Evolutionary conservation across 2,329 filamentous ascomycete genomes (phyloP).

Genomic region (Fusarium guadeloupense): DNA sequence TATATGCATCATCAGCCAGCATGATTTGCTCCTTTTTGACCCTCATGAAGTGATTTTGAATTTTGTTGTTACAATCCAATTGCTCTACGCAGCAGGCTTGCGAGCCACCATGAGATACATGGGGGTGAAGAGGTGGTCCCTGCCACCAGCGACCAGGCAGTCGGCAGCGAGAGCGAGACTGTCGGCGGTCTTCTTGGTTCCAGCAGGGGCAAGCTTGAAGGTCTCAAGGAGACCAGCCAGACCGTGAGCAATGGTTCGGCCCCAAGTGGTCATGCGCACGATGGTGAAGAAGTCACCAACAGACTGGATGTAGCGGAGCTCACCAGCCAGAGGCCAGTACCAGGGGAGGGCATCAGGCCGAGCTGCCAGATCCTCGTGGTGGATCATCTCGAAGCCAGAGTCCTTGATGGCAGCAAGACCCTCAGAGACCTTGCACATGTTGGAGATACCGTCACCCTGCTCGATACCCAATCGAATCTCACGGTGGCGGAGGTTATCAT

Average conservation of each 20-base stretch:
- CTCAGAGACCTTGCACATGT: constrained; percentile 91
- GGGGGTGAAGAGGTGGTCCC: constrained; percentile 93
- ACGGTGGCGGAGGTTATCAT: constrained; percentile 84
- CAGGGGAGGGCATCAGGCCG: constrained; percentile 81
- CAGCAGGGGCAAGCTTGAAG: constrained; percentile 77
- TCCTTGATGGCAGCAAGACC: constrained; percentile 83
- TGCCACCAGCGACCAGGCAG: constrained; percentile 84
- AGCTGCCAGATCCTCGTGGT: constrained; percentile 87
- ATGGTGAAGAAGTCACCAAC: constrained; percentile 84
- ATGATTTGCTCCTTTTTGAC: constrained; percentile 22
- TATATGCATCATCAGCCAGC: constrained; percentile 36
- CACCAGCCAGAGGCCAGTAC: constrained; percentile 92
- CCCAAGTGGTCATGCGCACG: constrained; percentile 87
- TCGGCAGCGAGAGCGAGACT: constrained; percentile 84
- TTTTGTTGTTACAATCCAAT: constrained; percentile 9
- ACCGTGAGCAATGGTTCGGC: constrained; percentile 77
- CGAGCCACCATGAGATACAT: constrained; percentile 98
- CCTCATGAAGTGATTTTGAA: constrained; percentile 24
- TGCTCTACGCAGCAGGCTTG: constrained; percentile 68
- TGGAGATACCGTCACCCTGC: constrained; percentile 94
- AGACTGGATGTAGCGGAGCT: constrained; percentile 84
- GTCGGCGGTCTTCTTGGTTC: constrained; percentile 95
- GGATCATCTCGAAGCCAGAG: constrained; percentile 85
- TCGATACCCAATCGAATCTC: constrained; percentile 94
- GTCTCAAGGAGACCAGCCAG: constrained; percentile 81